Percentiles rank a stretch among this genome's conserved stretches.
phyloP scores from a whole-genome alignment of 352 stramenopile genomes.

The Phytopythium kandeliae region DNA sequence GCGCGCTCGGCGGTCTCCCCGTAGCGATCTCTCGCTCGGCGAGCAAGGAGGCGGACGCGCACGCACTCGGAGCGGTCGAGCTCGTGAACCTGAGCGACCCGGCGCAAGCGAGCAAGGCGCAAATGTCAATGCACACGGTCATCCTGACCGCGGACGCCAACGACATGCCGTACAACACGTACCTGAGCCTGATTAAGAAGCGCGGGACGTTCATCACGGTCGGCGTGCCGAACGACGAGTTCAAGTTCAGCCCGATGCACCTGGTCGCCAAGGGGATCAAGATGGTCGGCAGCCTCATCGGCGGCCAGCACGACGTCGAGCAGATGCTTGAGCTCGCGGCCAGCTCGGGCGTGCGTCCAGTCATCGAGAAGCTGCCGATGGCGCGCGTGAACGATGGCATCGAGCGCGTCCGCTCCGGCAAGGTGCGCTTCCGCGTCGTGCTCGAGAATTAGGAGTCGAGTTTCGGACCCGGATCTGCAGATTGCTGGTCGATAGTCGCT shows the following conservation, averaged over 20 bases:
- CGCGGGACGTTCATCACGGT: slow-evolving; percentile 65
- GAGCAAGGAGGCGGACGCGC: slow-evolving; percentile 37
- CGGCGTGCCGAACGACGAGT: slow-evolving; percentile 52
- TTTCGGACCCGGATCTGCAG: too few species aligned
- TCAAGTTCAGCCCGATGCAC: slow-evolving; percentile 43
- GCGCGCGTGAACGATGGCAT: slow-evolving; percentile 28
- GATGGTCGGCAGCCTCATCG: slow-evolving; percentile 77
- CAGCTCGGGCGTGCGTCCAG: slow-evolving; percentile 47
- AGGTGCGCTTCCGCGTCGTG: slow-evolving; percentile 39
- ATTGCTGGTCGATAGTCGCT: too few species aligned
- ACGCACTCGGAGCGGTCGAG: slow-evolving; percentile 32
- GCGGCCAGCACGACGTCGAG: slow-evolving; percentile 73
- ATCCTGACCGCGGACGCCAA: slow-evolving; percentile 56
- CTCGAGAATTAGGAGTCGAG: slow-evolving; percentile 51
- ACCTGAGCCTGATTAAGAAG: slow-evolving; percentile 20
- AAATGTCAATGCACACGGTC: slow-evolving; percentile 43
- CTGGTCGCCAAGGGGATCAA: slow-evolving; percentile 37
- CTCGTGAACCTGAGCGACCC: slow-evolving; percentile 53
- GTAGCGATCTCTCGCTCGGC: slow-evolving; percentile 55
- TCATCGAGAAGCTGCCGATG: slow-evolving; percentile 44
- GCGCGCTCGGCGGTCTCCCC: slow-evolving; percentile 37
- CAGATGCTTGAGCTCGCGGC: slow-evolving; percentile 84
- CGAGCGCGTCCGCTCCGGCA: slow-evolving; percentile 24
- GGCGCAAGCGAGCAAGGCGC: slow-evolving; percentile 26
- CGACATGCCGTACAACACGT: slow-evolving; percentile 26